phyloP scores from a whole-genome alignment of 2,329 filamentous ascomycete species.

The Cylindrodendrum hubeiense region DNA sequence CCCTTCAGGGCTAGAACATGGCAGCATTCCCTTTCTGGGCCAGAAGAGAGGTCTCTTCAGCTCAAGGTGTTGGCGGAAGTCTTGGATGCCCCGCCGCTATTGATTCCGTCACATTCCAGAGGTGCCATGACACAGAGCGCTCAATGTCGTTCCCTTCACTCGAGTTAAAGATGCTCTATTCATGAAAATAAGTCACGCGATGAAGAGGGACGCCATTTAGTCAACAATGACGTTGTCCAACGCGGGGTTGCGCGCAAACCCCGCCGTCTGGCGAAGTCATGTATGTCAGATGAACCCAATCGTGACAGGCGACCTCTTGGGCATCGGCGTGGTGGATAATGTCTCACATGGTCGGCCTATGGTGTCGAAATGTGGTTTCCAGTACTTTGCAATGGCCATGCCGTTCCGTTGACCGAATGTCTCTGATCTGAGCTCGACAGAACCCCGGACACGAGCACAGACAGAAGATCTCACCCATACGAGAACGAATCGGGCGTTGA shows the following conservation, averaged over 20 bases:
- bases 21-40: background rate
- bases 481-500: background rate
- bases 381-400: too few species aligned
- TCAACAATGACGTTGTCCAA: background rate
- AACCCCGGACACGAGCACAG: background rate
- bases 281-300: background rate
- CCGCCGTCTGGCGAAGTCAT: background rate
- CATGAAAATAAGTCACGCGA: background rate
- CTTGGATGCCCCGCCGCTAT: background rate
- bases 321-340: background rate
- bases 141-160: background rate
- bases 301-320: background rate
- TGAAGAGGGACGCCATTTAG: background rate
- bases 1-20: too few species aligned
- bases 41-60: background rate
- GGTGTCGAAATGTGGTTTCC: background rate
- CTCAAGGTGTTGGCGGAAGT: background rate
- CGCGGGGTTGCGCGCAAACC: background rate
- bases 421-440: background rate
- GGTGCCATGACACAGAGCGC: background rate
- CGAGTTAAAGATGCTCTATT: background rate
- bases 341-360: background rate
- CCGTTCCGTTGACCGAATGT: background rate
- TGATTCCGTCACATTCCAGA: background rate
- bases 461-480: background rate